Evolutionary conservation across 2,329 filamentous ascomycete genomes (phyloP), one percentile per base, ranked within the genome.

Genomic region (Clonostachys solani): DNA sequence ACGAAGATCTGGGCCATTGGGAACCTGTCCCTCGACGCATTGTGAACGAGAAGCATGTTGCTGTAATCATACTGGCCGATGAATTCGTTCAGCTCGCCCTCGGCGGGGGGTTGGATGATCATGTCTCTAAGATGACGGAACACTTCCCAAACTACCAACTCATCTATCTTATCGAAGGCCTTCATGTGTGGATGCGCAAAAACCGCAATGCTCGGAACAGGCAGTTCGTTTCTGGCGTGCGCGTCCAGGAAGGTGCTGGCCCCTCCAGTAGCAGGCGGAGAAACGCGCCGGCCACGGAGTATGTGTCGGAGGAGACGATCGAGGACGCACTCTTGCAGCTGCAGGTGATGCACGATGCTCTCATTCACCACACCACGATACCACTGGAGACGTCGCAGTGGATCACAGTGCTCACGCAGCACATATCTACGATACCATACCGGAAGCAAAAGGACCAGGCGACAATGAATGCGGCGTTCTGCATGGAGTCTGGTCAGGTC

Each of bases 401-500:
- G 84, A 81, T 92, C 33, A 71, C 77, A 33, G 73, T 78, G 34
- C 89, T 92, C 56, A 92, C 89, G 0, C 85, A 91, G 57, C 85
- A 92, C 60, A 83, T 92, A 43, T 87, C 86, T 8, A 87, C 84
- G 2, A 81, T 87, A 18, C 88, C 87, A 0, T 92, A 92, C 63
- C 80, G 81, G 52, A 77, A 71, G 45, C 73, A 75, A 54, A 66
- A 67, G 18, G 77, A 81, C 47, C 63, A 65, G 34, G 62, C 66
- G 43, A 71, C 71, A 46, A 73, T 77, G 2, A 71, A 76, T 12
- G 82, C 81, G 2, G 74, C 78, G 0, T 92, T 92, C 61, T 92
- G 87, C 65, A 91, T 92, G 85, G 87, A 89, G 46, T 72, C 74
- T 1, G 88, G 88, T 0, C 88, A 92, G 64, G 85, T 92, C 40